Evolutionary conservation across 768 basidiomycete species (phyloP), one percentile per base, ranked within the genome.

Genomic region (Amanita jacksonii): DNA sequence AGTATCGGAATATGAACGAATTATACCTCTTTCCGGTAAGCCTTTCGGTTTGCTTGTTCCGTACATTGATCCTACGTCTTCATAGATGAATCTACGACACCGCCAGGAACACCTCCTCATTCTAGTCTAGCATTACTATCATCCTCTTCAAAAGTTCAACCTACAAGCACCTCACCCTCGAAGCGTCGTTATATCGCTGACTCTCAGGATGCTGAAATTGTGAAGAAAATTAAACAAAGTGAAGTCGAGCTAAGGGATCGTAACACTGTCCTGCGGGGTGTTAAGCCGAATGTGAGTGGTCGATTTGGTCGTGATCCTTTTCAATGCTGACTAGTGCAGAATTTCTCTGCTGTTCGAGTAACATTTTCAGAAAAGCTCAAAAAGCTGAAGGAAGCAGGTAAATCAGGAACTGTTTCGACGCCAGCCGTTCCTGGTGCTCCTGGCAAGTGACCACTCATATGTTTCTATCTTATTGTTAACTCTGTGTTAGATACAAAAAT

Each of bases 131-230:
- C 61, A 8, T 34, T 59, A 9, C 55, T 62, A 16, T 61, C 64
- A 4, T 50, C 55, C 4, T 53, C 57, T 19, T 52, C 59, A 20
- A 51, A 59, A 15, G 55, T 62, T 13, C 59, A 64, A 36, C 43
- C 55, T 27, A 38, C 59, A n/a, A 53, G 59, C 4, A 61, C 70
- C 7, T 72, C 79, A 0, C 71, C 77, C 7, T 52, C 69, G 15
- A 94, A 93, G 62, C 70, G 85, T 42, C 74, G 81, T 23, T 93
- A 94, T 54, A 77, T 85, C 10, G 68, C 85, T 0, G 85, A 97
- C 59, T 52, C 71, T 0, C 74, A 75, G 18, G 94, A 97, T 57
- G 62, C 78, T 2, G 91, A 91, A 39, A 72, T 82, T 16, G 92
- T 94, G 46, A 96, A 93, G 66, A 82, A 79, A 56, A 89, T 96